Percentiles rank a stretch among this genome's conserved stretches.
Conservation (phyloP, 2,329 filamentous ascomycete species). For the Fonsecaea multimorphosa region DNA sequence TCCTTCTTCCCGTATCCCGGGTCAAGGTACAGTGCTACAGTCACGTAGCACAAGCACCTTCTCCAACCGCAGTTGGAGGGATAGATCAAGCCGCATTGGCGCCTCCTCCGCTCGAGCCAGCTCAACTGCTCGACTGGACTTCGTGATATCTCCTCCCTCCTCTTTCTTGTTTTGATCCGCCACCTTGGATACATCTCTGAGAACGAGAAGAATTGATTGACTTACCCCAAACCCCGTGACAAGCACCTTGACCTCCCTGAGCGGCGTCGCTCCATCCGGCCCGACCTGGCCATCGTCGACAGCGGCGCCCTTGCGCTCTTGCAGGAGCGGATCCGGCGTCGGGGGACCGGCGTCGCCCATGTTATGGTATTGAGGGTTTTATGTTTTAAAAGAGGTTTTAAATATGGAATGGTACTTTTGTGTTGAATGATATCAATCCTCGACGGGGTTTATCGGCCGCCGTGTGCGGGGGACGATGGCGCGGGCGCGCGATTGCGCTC, state of each 20-base stretch:
- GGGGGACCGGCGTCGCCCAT: slow-evolving; percentile 38
- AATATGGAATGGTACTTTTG: not conserved
- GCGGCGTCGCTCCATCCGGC: slow-evolving; percentile 19
- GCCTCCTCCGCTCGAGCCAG: not conserved
- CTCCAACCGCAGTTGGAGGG: not conserved
- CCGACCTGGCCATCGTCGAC: not conserved
- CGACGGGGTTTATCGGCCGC: no score
- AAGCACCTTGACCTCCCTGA: slow-evolving; percentile 55
- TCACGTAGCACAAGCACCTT: not conserved
- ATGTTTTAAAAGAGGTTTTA: not conserved
- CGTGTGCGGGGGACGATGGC: no score
- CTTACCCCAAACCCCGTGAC: slow-evolving; percentile 56
- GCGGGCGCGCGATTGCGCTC: no score
- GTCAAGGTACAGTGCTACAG: not conserved
- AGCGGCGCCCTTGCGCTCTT: not conserved
- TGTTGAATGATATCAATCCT: no score
- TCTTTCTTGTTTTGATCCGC: not conserved
- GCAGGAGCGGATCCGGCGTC: slow-evolving; percentile 29
- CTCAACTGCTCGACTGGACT: not conserved
- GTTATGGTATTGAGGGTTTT: not conserved
- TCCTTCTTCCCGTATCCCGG: not conserved
- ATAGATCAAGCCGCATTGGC: not conserved
- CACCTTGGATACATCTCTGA: no score
- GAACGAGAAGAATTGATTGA: slow-evolving; percentile 12
- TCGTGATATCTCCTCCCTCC: not conserved